Conservation (phyloP, 139 green algal species). For the Chloropicon primus region DNA sequence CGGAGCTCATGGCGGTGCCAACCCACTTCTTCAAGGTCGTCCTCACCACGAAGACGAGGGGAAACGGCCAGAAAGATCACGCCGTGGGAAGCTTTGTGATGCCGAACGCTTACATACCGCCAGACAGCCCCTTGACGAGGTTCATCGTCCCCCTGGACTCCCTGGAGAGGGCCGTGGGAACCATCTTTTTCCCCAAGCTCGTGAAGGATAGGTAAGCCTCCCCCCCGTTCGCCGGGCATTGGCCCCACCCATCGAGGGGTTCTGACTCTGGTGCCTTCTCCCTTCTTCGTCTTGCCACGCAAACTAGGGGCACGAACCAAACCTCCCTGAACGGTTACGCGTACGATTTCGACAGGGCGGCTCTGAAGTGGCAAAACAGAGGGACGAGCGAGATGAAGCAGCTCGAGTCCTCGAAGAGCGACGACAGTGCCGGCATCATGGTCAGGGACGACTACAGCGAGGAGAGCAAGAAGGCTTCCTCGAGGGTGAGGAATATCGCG, state of each 20-base stretch:
- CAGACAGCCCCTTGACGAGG: background rate
- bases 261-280: too few relatives aligned
- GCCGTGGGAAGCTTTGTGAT: background rate
- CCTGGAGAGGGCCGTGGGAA: background rate
- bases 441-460: background rate
- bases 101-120: background rate
- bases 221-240: too few relatives aligned
- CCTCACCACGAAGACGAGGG: slow-evolving; percentile 11
- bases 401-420: background rate
- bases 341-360: background rate
- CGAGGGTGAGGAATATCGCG: background rate
- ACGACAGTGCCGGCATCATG: background rate
- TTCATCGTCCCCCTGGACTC: background rate
- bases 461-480: background rate
- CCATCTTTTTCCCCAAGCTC: background rate
- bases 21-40: slow-evolving; percentile 90
- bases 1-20: slow-evolving; percentile 64
- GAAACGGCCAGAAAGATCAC: background rate
- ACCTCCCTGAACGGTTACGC: too few relatives aligned
- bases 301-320: background rate
- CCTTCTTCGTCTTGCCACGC: too few relatives aligned
- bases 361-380: background rate
- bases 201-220: too few relatives aligned
- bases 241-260: too few relatives aligned
- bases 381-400: background rate